These are phyloP conservation scores for Saturnispora sanitii DNA, from an alignment of 805 yeast genomes.

Conservation along the genomic window DNA sequence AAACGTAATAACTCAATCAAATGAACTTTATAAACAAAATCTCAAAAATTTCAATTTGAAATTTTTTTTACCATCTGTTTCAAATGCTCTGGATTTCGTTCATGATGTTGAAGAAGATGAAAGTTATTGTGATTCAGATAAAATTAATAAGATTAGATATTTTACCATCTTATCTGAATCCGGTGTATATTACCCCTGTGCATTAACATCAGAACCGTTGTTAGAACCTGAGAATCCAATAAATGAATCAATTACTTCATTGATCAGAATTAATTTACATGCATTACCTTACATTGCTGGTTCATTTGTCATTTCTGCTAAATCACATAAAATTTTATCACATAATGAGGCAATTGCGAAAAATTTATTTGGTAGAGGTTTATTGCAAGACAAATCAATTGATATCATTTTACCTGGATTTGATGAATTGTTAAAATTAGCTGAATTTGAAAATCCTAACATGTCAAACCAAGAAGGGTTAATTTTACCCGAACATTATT, in stretches of 20 bases:
- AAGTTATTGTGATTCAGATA: constrained; percentile 26
- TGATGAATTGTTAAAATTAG: constrained; percentile 33
- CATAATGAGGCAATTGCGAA: constrained; percentile 72
- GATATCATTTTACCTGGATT: constrained; percentile 58
- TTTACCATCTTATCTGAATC: constrained; percentile 39
- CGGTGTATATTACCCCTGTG: constrained; percentile 56
- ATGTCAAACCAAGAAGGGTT: constrained; percentile 47
- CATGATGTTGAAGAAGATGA: constrained; percentile 3
- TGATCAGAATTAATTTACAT: constrained; percentile 55
- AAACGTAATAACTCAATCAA: constrained; percentile 8
- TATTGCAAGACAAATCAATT: constrained; percentile 39
- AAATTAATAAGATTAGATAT: constrained; percentile 51
- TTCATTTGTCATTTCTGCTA: constrained; percentile 56
- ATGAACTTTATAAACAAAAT: constrained; percentile 16
- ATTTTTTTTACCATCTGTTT: constrained; percentile 19
- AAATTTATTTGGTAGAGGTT: constrained; percentile 63
- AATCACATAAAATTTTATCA: constrained; percentile 44
- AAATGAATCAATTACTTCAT: constrained; percentile 13
- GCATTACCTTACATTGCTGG: constrained; percentile 85
- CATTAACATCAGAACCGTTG: constrained; percentile 52
- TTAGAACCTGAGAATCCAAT: constrained; percentile 31
- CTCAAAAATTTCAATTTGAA: constrained; percentile 11
- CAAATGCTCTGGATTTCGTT: constrained; percentile 12
- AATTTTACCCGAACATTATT: constrained; percentile 86
- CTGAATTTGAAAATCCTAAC: constrained; percentile 32